Evolutionary conservation across 768 basidiomycete genomes (phyloP), one percentile per base, ranked within the genome.

Genomic region (Lactarius trivialis): DNA sequence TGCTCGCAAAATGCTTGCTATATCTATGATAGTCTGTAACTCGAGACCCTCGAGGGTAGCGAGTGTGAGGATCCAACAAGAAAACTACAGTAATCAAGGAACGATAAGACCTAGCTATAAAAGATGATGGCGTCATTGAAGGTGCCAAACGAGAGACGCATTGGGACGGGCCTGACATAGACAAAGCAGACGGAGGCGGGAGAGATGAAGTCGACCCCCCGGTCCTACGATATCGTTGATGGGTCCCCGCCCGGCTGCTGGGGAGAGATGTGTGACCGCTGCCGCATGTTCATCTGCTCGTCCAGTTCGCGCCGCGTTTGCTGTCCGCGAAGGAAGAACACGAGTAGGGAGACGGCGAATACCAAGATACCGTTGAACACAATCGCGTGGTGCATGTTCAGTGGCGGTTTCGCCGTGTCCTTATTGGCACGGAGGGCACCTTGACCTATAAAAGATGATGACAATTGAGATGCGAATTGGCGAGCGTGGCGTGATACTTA

Each of bases 351-450:
- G 12, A 77, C 70, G 2, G 64, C 72, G 60, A 81, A 65, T 3
- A 83, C 76, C 48, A 85, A 66, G 0, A 74, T 71, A 3, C 83
- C 89, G 30, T 86, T 82, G 69, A 93, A 82, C 30, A 93, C 83
- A 48, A 89, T 73, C 3, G 83, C 82, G 12, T 77, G 75, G 36
- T 72, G 81, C 88, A 93, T 89, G 72, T 89, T 89, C 33, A 82
- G 74, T 1, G 91, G 90, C 1, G 90, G 91, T 51, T 78, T 71
- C 17, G 85, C 89, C 39, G 78, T 71, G 12, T 77, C 24, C 9
- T 7, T 67, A 3, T 82, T 75, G 12, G 81, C 87, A 50, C 89
- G 86, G 17, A 93, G 77, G 3, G 89, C 87, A 52, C 82, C 80
- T 72, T 86, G 78, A 14, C 14, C 58, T 53, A 28, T 9, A 14